Evolutionary conservation across 83 land plant genomes (phyloP).

Genomic region (Diphasiastrum complanatum): DNA sequence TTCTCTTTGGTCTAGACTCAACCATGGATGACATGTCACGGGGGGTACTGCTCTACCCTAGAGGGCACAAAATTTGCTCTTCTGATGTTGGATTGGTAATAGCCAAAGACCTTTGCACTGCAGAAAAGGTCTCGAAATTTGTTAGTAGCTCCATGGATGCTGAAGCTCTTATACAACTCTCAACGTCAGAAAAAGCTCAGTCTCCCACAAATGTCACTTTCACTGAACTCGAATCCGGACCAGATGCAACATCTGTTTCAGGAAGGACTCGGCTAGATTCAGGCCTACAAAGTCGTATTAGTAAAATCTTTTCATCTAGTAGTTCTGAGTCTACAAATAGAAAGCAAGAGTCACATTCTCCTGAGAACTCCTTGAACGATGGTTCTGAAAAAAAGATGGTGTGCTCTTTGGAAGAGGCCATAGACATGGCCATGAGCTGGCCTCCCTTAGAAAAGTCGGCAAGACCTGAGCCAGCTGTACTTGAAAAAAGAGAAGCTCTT

Average conservation of each 20-base stretch:
- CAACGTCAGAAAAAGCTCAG: too few relatives aligned
- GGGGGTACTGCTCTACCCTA: conserved; percentile 34
- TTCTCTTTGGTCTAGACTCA: conserved; percentile 40
- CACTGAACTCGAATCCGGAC: too few relatives aligned
- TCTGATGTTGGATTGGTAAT: conserved; percentile 40
- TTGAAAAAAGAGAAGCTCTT: conserved; percentile 22
- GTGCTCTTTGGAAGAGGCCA: conserved; percentile 35
- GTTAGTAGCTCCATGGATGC: conserved; percentile 1
- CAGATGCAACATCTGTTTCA: too few relatives aligned
- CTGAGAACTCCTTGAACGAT: background rate
- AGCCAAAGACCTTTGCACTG: conserved; percentile 27
- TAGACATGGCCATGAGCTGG: conserved; percentile 37
- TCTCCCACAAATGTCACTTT: too few relatives aligned
- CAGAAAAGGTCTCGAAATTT: conserved; percentile 31
- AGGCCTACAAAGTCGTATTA: too few relatives aligned
- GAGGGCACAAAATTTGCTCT: conserved; percentile 16
- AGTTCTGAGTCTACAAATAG: too few relatives aligned
- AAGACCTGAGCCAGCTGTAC: conserved; percentile 33
- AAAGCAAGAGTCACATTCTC: too few relatives aligned
- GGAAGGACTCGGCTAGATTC: too few relatives aligned
- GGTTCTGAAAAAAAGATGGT: background rate
- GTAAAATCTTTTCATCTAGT: too few relatives aligned
- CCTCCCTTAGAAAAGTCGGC: conserved; percentile 28
- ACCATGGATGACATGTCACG: conserved; percentile 15
- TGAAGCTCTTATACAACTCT: conserved; percentile 4